phyloP scores from a whole-genome alignment of 768 basidiomycete species.

The Hemileccinum impolitum region DNA sequence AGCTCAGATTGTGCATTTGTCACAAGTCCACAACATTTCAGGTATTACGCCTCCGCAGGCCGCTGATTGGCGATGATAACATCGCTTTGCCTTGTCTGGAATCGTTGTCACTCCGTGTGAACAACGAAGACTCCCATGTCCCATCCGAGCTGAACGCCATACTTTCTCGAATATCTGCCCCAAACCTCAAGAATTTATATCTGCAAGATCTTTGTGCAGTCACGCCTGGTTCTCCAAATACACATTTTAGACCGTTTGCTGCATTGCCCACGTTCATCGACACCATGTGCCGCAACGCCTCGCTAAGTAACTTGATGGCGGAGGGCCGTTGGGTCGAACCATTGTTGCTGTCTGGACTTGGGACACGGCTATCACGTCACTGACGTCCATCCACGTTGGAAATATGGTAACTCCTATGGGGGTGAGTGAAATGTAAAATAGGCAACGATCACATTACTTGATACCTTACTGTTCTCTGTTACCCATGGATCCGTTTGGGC shows the following conservation, averaged over 20 bases:
- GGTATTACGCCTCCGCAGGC: constrained; percentile 11
- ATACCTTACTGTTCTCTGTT: constrained; percentile 2
- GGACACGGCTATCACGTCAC: constrained; percentile 9
- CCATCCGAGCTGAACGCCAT: constrained; percentile 57
- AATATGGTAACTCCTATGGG: constrained; percentile 1
- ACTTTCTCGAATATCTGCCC: constrained; percentile 47
- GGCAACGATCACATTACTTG: constrained; percentile 2
- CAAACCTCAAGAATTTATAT: constrained; percentile 44
- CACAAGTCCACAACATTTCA: constrained; percentile 28
- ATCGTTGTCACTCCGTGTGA: constrained; percentile 47
- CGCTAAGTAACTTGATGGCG: constrained; percentile 9
- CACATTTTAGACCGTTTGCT: constrained; percentile 34
- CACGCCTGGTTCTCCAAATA: not conserved
- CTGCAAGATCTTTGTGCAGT: constrained; percentile 40
- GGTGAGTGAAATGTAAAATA: constrained; percentile 10
- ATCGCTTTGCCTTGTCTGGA: constrained; percentile 46
- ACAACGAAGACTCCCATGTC: constrained; percentile 57
- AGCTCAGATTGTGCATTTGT: constrained; percentile 56
- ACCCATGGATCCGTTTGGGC: not conserved
- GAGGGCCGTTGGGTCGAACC: constrained; percentile 30
- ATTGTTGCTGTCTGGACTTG: constrained; percentile 10
- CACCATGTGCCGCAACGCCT: constrained; percentile 4
- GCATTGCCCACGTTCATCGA: constrained; percentile 30
- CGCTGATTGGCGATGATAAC: constrained; percentile 26
- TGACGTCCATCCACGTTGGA: constrained; percentile 15